Evolutionary conservation across 2,329 filamentous ascomycete species (phyloP).

Genomic region (Trichothecium sympodiale): DNA sequence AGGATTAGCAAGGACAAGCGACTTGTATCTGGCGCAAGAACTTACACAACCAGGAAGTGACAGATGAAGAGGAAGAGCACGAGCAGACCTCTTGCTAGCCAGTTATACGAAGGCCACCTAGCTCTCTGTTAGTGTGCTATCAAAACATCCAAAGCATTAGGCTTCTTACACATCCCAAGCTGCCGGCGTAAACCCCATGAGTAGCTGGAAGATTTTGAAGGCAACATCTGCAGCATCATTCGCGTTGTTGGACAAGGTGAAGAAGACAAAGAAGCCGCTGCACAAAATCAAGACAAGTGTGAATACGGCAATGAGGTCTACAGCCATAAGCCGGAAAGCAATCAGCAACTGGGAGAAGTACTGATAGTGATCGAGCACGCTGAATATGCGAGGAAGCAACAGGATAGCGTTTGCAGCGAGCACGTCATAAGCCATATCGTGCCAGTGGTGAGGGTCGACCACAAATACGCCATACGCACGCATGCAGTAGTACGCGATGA

Average conservation of each 20-base stretch:
- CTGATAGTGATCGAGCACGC: conserved; percentile 84
- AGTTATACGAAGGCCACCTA: conserved; percentile 63
- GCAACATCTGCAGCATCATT: conserved; percentile 62
- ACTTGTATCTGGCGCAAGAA: conserved; percentile 5
- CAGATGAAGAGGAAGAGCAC: conserved; percentile 84
- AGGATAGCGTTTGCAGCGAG: conserved; percentile 83
- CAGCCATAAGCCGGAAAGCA: conserved; percentile 86
- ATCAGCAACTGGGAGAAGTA: conserved; percentile 94
- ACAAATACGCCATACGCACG: conserved; percentile 80
- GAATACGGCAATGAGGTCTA: conserved; percentile 77
- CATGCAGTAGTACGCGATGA: conserved; percentile 84
- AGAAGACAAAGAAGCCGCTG: conserved; percentile 92
- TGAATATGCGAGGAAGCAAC: conserved; percentile 83
- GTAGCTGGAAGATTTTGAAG: conserved; percentile 82
- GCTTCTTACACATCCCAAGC: conserved; percentile 70
- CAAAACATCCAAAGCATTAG: conserved; percentile 8
- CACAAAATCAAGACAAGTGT: conserved; percentile 77
- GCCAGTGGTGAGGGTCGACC: conserved; percentile 62
- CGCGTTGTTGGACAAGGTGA: conserved; percentile 67
- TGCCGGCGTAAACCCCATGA: conserved; percentile 93
- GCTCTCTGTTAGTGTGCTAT: neutral
- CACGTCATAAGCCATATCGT: conserved; percentile 86
- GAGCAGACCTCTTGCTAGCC: conserved; percentile 64
- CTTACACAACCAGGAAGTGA: conserved; percentile 79
- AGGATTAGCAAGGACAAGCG: neutral